Conservation (phyloP, 164 flowering plant genomes). For the Tetrastigma voinierianum region DNA sequence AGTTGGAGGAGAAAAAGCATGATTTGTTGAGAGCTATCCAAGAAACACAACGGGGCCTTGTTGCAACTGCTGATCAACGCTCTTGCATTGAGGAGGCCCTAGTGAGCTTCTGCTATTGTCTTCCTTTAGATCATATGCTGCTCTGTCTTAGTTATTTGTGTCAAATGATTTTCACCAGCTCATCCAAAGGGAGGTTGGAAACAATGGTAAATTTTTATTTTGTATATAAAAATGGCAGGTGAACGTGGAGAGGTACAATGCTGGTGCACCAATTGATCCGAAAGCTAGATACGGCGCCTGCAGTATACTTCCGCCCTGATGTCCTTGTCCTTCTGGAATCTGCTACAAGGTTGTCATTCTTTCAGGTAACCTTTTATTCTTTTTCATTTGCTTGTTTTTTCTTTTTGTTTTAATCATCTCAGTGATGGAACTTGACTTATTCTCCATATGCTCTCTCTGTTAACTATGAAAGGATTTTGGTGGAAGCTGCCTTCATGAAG, state of each 20-base stretch:
- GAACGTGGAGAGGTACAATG: conserved; percentile 58
- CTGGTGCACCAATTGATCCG: conserved; percentile 53
- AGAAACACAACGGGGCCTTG: conserved; percentile 79
- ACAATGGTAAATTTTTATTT: background rate
- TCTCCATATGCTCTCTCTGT: too few relatives aligned
- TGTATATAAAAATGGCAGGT: conserved; percentile 38
- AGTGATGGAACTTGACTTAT: too few relatives aligned
- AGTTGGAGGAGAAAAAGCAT: conserved; percentile 57
- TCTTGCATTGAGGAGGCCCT: conserved; percentile 79
- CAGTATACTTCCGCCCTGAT: conserved; percentile 96
- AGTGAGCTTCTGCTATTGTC: conserved; percentile 30
- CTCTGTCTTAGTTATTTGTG: background rate
- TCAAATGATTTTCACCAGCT: background rate
- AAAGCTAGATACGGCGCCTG: conserved; percentile 84
- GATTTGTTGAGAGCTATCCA: conserved; percentile 58
- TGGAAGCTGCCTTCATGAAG: too few relatives aligned
- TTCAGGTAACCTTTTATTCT: conserved; percentile 47
- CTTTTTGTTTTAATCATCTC: background rate
- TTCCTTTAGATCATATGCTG: background rate
- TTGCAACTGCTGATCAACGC: conserved; percentile 69
- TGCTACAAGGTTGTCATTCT: conserved; percentile 68
- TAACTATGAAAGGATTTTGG: too few relatives aligned
- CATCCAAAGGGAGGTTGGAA: background rate
- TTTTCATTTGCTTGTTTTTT: background rate
- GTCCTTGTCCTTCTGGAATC: conserved; percentile 80